These are phyloP conservation scores for Lactarius hengduanensis DNA, from an alignment of 768 basidiomycete species.

Conservation along the genomic window DNA sequence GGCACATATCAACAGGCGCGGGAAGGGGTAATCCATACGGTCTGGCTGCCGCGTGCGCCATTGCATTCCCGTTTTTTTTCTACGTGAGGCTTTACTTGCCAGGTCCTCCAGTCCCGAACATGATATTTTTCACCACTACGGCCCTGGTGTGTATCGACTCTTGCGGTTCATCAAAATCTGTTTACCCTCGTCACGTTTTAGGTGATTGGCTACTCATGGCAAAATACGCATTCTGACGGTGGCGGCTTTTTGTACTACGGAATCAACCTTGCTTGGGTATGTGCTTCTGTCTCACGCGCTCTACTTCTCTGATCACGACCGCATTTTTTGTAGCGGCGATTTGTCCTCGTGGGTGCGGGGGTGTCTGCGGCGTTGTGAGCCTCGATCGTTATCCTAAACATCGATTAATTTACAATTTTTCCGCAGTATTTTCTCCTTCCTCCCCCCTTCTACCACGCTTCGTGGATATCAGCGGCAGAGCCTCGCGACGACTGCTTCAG, in stretches of 20 bases:
- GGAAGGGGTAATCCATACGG: constrained; percentile 65
- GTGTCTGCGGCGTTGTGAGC: constrained; percentile 76
- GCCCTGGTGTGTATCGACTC: constrained; percentile 48
- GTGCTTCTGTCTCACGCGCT: constrained; percentile 16
- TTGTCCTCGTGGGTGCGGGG: constrained; percentile 66
- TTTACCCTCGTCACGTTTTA: constrained; percentile 31
- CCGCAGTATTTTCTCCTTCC: constrained; percentile 61
- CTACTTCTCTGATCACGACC: background rate
- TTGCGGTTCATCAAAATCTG: background rate
- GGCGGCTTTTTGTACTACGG: constrained; percentile 58
- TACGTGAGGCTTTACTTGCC: constrained; percentile 74
- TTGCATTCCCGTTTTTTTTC: constrained; percentile 72
- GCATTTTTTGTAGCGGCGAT: constrained; percentile 48
- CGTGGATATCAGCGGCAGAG: constrained; percentile 69
- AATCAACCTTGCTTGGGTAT: constrained; percentile 69
- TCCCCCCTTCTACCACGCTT: constrained; percentile 74
- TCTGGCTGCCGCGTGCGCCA: constrained; percentile 61
- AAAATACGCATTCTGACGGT: constrained; percentile 50
- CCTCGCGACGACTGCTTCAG: constrained; percentile 63
- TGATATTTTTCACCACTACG: constrained; percentile 65
- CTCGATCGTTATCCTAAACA: constrained; percentile 27
- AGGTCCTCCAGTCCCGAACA: constrained; percentile 65
- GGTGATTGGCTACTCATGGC: constrained; percentile 75
- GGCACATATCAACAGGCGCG: constrained; percentile 70
- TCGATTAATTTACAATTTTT: constrained; percentile 2